A percentile compares a stretch with the other conserved stretches of the same genome.
Conservation (phyloP, 2,329 filamentous ascomycete genomes). For the Onygenales sp. region DNA sequence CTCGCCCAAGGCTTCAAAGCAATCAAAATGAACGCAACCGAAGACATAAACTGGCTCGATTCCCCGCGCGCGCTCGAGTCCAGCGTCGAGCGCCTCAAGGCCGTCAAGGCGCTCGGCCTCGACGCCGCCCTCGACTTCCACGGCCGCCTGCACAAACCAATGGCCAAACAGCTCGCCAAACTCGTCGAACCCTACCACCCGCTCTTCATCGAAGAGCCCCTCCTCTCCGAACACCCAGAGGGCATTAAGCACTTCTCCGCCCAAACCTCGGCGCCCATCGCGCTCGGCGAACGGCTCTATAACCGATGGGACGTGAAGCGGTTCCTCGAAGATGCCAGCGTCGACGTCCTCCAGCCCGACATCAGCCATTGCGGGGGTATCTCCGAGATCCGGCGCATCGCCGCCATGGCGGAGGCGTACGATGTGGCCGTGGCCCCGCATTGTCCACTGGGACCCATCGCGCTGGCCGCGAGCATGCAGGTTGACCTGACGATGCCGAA, state of each 20-base stretch:
- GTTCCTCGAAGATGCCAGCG: conserved; percentile 57
- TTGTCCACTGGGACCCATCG: conserved; percentile 63
- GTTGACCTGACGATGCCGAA: conserved; percentile 53
- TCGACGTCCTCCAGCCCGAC: conserved; percentile 67
- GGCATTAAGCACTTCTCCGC: conserved; percentile 53
- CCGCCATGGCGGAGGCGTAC: conserved; percentile 62
- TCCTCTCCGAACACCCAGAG: conserved; percentile 60
- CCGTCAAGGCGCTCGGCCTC: conserved; percentile 60
- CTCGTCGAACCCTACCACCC: conserved; percentile 58
- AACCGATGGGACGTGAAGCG: conserved; percentile 65
- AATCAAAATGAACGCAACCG: conserved; percentile 72
- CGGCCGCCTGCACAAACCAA: conserved; percentile 66
- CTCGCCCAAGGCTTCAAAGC: conserved; percentile 32
- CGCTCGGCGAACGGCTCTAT: conserved; percentile 62
- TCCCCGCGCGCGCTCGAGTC: conserved; percentile 55
- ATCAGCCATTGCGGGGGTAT: conserved; percentile 65
- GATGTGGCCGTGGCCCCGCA: conserved; percentile 66
- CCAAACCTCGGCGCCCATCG: conserved; percentile 55
- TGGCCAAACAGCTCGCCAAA: conserved; percentile 66
- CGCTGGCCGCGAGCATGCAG: conserved; percentile 61
- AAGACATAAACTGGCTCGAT: conserved; percentile 68
- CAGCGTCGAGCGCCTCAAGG: conserved; percentile 57
- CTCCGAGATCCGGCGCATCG: conserved; percentile 60
- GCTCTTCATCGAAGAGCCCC: conserved; percentile 67
- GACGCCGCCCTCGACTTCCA: conserved; percentile 72